A percentile compares a stretch with the other conserved stretches of the same genome.
These are phyloP conservation scores for Xylaria sp. DNA, from an alignment of 495 filamentous ascomycete species.

Conservation along the genomic window DNA sequence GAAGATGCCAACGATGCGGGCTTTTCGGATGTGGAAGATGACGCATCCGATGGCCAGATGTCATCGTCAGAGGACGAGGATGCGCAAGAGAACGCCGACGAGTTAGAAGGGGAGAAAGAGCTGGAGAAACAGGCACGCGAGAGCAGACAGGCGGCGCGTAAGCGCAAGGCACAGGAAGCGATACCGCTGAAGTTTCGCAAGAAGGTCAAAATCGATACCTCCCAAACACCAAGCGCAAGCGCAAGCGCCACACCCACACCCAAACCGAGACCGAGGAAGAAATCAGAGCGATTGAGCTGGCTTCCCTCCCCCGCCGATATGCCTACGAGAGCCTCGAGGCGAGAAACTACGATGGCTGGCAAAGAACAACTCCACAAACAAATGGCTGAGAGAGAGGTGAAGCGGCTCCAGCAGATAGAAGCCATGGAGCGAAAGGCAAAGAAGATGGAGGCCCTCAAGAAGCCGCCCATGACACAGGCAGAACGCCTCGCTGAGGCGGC, in stretches of 20 bases:
- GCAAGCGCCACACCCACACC: constrained; percentile 53
- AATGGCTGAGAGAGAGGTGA: constrained; percentile 82
- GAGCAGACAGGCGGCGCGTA: constrained; percentile 60
- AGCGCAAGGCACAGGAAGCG: constrained; percentile 76
- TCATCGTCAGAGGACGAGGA: constrained; percentile 84
- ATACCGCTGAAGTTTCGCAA: constrained; percentile 61
- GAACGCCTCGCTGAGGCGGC: constrained; percentile 86
- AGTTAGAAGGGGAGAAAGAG: constrained; percentile 71
- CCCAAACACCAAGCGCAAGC: constrained; percentile 56
- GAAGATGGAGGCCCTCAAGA: constrained; percentile 73
- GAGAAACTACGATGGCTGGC: constrained; percentile 82
- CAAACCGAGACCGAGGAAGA: constrained; percentile 81
- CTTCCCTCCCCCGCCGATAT: constrained; percentile 79
- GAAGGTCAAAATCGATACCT: constrained; percentile 60
- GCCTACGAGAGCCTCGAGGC: constrained; percentile 81
- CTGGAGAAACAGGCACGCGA: constrained; percentile 66
- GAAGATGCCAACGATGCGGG: constrained; percentile 88
- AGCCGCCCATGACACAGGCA: constrained; percentile 86
- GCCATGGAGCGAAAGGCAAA: constrained; percentile 89
- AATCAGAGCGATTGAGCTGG: constrained; percentile 90
- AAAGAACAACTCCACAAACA: constrained; percentile 82
- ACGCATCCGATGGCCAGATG: constrained; percentile 77
- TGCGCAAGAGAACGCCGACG: constrained; percentile 69
- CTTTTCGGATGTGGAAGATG: constrained; percentile 71
- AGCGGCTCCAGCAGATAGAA: constrained; percentile 76